Conservation (phyloP, 2,329 filamentous ascomycete genomes). For the Didymella glomerata region DNA sequence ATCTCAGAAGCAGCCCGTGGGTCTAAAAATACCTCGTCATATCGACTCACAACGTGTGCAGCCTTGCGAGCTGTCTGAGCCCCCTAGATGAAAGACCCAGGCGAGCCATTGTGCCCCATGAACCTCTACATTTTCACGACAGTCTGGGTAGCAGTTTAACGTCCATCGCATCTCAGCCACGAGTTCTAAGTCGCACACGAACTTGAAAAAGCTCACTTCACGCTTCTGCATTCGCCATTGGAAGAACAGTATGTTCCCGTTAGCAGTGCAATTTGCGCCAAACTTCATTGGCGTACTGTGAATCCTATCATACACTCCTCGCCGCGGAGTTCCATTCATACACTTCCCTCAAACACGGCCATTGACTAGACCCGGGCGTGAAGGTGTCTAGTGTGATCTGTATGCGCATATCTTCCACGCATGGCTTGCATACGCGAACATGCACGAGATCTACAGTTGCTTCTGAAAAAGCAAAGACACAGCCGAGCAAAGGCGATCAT, state of each 20-base stretch:
- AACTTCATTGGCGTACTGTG: no score
- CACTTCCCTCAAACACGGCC: background rate
- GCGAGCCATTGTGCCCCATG: background rate
- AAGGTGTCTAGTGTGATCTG: background rate
- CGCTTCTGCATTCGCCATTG: no score
- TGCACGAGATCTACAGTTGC: constrained; percentile 1
- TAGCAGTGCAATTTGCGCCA: no score
- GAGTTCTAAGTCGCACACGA: no score
- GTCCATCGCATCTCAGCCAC: background rate
- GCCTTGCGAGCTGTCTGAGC: background rate
- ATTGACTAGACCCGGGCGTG: no score
- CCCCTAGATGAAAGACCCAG: background rate
- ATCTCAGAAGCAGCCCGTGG: background rate
- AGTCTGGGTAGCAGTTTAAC: background rate
- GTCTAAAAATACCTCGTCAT: background rate
- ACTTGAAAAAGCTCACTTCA: no score
- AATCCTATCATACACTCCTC: no score
- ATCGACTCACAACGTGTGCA: background rate
- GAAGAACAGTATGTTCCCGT: no score
- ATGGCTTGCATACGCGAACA: background rate
- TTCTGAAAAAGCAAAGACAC: constrained; percentile 4
- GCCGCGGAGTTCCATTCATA: no score
- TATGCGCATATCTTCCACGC: background rate
- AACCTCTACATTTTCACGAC: background rate
- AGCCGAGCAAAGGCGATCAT: background rate